Evolutionary conservation across 2,329 filamentous ascomycete genomes (phyloP), one percentile per base, ranked within the genome.

Genomic region (Albifimbria verrucaria): DNA sequence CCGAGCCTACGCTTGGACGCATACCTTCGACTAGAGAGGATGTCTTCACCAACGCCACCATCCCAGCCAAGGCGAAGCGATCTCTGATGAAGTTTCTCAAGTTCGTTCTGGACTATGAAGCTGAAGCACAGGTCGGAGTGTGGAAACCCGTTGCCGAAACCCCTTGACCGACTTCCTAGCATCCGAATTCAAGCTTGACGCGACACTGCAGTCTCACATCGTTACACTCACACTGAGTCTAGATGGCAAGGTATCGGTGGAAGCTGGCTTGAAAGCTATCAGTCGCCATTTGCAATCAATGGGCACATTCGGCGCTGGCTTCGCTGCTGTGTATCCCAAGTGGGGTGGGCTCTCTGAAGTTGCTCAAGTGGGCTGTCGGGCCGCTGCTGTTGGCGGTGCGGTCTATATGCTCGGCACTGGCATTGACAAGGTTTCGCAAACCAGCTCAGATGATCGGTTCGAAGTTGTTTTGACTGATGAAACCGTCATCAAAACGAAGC

Each of bases 11-110:
- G 9, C 74, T 96, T 32, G 76, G 80, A 49, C 88, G 88, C 53
- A 89, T 97, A 49, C 93, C 94, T 1, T 92, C 89, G 57, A 92
- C 89, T 24, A 85, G 93, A 59, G 93, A 99, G 73, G 93, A 97
- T 72, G 85, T 97, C 44, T 97, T 97, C 69, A 83, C 87, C 47
- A 88, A 91, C 67, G 82, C 83, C 32, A 78, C 79, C 22, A 89
- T 97, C 52, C 84, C 90, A 45, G 80, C 88, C 59, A 88, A 88
- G 58, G 85, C 90, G 6, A 97, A 97, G 74, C 86, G 93, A 51
- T 82, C 83, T 10, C 72, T 97, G 63, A 96, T 97, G 88, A 96
- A 95, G 70, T 95, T 97, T 63, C 79, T 97, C 64, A 92, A 93
- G 68, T 93, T 94, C 66, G 88, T 96, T 50, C 77, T 86, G 55